Base-by-base conservation (phyloP, 2,329 filamentous ascomycete genomes). In the Colletotrichum theobromicola region DNA sequence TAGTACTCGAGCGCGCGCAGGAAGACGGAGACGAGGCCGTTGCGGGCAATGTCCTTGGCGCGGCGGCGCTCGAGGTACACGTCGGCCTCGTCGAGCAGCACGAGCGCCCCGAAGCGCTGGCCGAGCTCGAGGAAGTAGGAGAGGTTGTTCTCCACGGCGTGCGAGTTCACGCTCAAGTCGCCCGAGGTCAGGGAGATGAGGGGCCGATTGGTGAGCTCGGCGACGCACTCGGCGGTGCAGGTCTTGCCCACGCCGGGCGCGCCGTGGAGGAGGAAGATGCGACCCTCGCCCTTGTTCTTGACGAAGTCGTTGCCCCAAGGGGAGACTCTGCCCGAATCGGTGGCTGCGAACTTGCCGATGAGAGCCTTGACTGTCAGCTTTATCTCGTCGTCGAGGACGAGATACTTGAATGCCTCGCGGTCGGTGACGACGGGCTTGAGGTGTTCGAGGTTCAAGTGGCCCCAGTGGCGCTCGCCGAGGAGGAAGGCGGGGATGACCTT, bases 71-170 rank as follows among this genome's bases (percentile, higher is more conserved):
- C 89, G 10, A 92, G 87, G 80, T 90, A 92, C 21, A 91, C 89
- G 70, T 92, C 90, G 4, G 89, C 89, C 80, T 92, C 90, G 78
- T 92, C 90, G 6, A 92, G 84, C 4, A 92, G 84, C 8, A 91
- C 84, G 7, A 91, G 84, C 46, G 86, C 89, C 21, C 84, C 85
- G 81, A 87, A 90, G 9, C 85, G 86, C 79, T 87, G 86, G 53
- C 83, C 88, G 5, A 90, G 83, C 53, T 85, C 79, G 12, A 90
- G 82, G 80, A 88, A 88, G 80, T 87, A 87, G 70, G 83, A 83
- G 16, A 88, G 85, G 70, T 85, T 85, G 32, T 80, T 75, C 78
- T 89, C 87, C 30, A 88, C 84, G 2, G 80, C 76, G 53, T 77
- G 78, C 7, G 83, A 79, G 46, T 83, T 79, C 12, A 84, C 84